Conservation (phyloP, 305 asterid genomes). For the Ilex paraguariensis region DNA sequence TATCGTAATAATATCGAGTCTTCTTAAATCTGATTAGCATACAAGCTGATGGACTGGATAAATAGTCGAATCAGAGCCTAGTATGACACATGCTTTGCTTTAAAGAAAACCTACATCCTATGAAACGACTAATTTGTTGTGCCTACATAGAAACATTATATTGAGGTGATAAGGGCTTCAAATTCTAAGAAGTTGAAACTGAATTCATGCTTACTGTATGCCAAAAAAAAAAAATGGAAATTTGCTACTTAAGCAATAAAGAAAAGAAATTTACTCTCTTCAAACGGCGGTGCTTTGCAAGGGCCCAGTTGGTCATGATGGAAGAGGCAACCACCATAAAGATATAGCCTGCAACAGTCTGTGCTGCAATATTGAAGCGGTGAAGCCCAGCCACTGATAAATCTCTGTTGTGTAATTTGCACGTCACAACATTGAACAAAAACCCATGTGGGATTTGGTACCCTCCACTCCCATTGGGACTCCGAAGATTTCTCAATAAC, state of each 20-base stretch:
- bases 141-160: too few relatives aligned
- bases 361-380: constrained; percentile 95
- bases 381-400: constrained; percentile 98
- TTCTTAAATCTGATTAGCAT: too few relatives aligned
- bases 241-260: background rate
- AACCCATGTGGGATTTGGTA: constrained; percentile 94
- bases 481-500: constrained; percentile 76
- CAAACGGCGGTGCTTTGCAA: constrained; percentile 89
- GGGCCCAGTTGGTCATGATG: constrained; percentile 98
- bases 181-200: too few relatives aligned
- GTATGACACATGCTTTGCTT: too few relatives aligned
- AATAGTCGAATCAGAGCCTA: too few relatives aligned
- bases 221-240: too few relatives aligned
- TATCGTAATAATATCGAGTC: too few relatives aligned
- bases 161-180: too few relatives aligned
- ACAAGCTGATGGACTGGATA: too few relatives aligned
- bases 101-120: too few relatives aligned
- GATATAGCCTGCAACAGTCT: constrained; percentile 74
- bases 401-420: constrained; percentile 96
- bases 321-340: constrained; percentile 94
- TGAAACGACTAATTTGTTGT: too few relatives aligned
- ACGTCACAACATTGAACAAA: constrained; percentile 86
- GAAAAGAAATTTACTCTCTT: constrained; percentile 49
- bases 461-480: constrained; percentile 57
- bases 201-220: too few relatives aligned